phyloP scores from a whole-genome alignment of 2,329 filamentous ascomycete genomes.

The Orbilia javanica region DNA sequence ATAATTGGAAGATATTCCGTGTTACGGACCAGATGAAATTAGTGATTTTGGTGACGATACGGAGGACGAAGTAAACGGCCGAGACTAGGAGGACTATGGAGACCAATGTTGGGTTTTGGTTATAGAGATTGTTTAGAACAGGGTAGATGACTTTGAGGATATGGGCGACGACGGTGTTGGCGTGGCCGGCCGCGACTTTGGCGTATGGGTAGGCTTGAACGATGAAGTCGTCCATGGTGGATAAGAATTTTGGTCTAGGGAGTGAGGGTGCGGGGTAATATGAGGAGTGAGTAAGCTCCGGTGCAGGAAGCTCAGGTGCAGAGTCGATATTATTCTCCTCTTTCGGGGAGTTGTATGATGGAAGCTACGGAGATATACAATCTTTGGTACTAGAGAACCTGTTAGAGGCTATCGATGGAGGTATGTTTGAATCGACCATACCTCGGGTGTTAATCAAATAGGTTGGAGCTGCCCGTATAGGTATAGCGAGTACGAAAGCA shows the following conservation, averaged over 20 bases:
- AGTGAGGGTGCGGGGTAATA: not conserved
- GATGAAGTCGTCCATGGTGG: conserved; percentile 50
- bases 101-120: conserved; percentile 49
- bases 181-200: not conserved
- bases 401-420: conserved; percentile 22
- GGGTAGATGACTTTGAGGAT: conserved; percentile 45
- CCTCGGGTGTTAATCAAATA: not conserved
- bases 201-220: conserved; percentile 37
- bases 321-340: not conserved
- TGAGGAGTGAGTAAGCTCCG: not conserved
- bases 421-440: not conserved
- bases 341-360: not conserved
- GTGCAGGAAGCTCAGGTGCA: not conserved
- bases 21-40: conserved; percentile 49
- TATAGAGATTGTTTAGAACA: conserved; percentile 44
- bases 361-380: not conserved
- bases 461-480: conserved; percentile 1
- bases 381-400: conserved; percentile 2
- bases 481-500: not conserved
- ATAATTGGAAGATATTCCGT: conserved; percentile 42
- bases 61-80: conserved; percentile 31
- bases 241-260: not conserved
- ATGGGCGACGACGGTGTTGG: conserved; percentile 26
- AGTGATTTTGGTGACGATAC: conserved; percentile 25
- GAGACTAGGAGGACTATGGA: conserved; percentile 38